Evolutionary conservation across 495 filamentous ascomycete genomes (phyloP).

Genomic region (Xylaria palmicola): DNA sequence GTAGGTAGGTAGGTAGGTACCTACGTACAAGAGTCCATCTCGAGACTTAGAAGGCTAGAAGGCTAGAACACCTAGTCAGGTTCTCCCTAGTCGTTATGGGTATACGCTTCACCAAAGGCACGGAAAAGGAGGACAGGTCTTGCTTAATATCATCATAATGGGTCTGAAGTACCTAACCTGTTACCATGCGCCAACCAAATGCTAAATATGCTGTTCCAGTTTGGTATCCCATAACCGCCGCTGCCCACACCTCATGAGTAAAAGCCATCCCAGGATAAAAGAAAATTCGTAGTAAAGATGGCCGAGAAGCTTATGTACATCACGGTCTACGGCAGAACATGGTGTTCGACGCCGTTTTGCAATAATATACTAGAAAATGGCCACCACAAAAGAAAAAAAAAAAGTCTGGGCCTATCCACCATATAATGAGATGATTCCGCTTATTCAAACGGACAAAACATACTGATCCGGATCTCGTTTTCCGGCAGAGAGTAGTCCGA

Average conservation of each 20-base stretch:
- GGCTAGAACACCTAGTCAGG: too few species aligned
- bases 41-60: too few species aligned
- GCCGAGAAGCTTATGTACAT: slow-evolving; percentile 42
- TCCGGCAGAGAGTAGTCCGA: slow-evolving; percentile 83
- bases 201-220: slow-evolving; percentile 27
- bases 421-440: background rate
- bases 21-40: too few species aligned
- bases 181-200: slow-evolving; percentile 17
- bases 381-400: slow-evolving; percentile 1
- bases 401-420: background rate
- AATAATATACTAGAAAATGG: slow-evolving; percentile 25
- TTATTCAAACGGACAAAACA: slow-evolving; percentile 72
- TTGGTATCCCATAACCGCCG: slow-evolving; percentile 33
- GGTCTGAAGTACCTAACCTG: slow-evolving; percentile 13
- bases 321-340: background rate
- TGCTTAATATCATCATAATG: too few species aligned
- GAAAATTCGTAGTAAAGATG: slow-evolving; percentile 14
- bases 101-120: background rate
- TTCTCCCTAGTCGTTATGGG: too few species aligned
- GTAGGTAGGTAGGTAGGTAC: background rate
- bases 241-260: slow-evolving; percentile 17
- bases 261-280: slow-evolving; percentile 16
- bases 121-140: too few species aligned
- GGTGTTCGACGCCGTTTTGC: background rate
- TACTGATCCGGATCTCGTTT: slow-evolving; percentile 72